Conservation (phyloP, 2,329 filamentous ascomycete genomes). For the Calonectria montana region DNA sequence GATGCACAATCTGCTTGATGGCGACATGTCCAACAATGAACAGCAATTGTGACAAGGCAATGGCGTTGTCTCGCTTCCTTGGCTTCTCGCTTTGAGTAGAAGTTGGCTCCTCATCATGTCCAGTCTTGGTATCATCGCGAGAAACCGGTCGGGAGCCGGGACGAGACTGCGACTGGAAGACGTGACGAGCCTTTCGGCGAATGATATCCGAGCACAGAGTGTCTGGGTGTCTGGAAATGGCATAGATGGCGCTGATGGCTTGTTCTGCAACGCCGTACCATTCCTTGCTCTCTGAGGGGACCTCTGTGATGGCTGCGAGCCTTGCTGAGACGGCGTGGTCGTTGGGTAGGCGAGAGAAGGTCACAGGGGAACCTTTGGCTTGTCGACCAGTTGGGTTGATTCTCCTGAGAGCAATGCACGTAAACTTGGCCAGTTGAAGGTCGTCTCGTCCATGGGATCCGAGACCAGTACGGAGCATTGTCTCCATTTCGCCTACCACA, state of each 20-base stretch:
- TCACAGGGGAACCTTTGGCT: conserved; percentile 76
- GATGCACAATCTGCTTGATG: conserved; percentile 98
- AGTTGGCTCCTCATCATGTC: conserved; percentile 46
- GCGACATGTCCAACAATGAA: conserved; percentile 97
- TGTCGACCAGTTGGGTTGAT: conserved; percentile 89
- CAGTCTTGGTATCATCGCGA: conserved; percentile 54
- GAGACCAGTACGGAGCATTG: conserved; percentile 90
- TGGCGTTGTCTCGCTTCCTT: conserved; percentile 73
- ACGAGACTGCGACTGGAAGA: conserved; percentile 68
- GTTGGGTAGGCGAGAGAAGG: conserved; percentile 84
- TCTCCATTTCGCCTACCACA: conserved; percentile 93
- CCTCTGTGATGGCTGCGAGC: conserved; percentile 86
- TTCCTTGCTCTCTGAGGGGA: conserved; percentile 90
- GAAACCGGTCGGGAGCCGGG: conserved; percentile 59
- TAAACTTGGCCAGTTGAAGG: conserved; percentile 91
- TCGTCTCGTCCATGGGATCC: conserved; percentile 84
- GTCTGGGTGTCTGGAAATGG: conserved; percentile 93
- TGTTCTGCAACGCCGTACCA: conserved; percentile 98
- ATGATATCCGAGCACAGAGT: conserved; percentile 92
- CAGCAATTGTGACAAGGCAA: conserved; percentile 87
- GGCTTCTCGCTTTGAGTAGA: conserved; percentile 53
- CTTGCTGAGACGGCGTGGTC: conserved; percentile 88
- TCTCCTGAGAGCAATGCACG: conserved; percentile 89
- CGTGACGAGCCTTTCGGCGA: conserved; percentile 83
- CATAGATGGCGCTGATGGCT: conserved; percentile 94